A percentile compares a stretch with the other conserved stretches of the same genome.
phyloP scores from a whole-genome alignment of 1,284 basidiomycete genomes.

The Naganishia albida region DNA sequence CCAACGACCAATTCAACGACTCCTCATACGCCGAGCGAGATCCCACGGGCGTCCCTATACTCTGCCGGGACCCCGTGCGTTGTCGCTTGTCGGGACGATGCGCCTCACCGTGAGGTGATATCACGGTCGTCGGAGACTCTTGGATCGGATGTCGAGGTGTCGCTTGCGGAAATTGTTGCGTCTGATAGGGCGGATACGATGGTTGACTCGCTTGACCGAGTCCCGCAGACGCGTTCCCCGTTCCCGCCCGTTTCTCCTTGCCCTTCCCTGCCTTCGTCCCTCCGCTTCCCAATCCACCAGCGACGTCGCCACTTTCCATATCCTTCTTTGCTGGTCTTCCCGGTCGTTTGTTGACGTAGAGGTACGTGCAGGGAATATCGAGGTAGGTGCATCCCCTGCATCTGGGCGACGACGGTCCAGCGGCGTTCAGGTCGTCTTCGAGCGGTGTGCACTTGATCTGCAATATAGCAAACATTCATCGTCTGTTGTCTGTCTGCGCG shows the following conservation, averaged over 20 bases:
- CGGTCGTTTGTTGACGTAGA: slow-evolving; percentile 51
- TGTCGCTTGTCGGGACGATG: not conserved
- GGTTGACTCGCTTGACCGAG: not conserved
- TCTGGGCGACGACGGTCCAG: slow-evolving; percentile 10
- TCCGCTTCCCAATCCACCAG: not conserved
- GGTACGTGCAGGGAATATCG: slow-evolving; percentile 45
- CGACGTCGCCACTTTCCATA: slow-evolving; percentile 4
- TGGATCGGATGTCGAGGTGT: not conserved
- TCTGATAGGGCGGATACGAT: slow-evolving; percentile 3
- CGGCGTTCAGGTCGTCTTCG: not conserved
- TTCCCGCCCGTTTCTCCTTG: slow-evolving; percentile 3
- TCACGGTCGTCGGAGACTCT: not conserved
- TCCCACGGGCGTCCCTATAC: not conserved
- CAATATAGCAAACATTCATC: not conserved
- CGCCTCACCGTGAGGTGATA: not conserved
- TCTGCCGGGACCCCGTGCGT: not conserved
- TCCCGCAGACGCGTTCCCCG: not conserved
- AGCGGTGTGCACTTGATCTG: slow-evolving; percentile 27
- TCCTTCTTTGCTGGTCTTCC: slow-evolving; percentile 41
- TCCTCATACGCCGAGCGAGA: not conserved
- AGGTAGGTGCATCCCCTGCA: slow-evolving; percentile 50
- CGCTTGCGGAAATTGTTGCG: not conserved
- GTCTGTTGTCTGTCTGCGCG: too few species aligned
- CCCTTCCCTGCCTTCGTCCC: not conserved
- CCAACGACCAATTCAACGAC: not conserved